Conservation (phyloP, 2,329 filamentous ascomycete genomes). For the Neurospora sp. region DNA sequence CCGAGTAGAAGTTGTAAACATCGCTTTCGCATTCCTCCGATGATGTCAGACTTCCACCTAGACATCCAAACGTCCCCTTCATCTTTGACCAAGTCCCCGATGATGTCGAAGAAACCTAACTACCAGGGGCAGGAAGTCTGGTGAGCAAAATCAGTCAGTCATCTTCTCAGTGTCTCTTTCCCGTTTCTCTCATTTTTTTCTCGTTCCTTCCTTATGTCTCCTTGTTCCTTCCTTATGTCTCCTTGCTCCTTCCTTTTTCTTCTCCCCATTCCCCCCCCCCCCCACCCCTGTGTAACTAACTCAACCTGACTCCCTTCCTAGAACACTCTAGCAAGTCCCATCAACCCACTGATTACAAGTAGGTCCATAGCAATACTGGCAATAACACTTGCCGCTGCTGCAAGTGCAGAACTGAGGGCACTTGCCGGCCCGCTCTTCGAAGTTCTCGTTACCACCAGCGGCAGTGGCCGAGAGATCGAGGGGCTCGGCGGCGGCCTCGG, state of each 20-base stretch:
- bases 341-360: background rate
- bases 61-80: background rate
- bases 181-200: too few species aligned
- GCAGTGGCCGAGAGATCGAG: background rate
- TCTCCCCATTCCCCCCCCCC: background rate
- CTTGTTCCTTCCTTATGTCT: background rate
- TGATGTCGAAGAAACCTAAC: background rate
- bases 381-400: background rate
- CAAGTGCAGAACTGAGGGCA: background rate
- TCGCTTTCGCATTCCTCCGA: background rate
- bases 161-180: background rate
- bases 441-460: background rate
- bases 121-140: background rate
- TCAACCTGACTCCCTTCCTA: too few species aligned
- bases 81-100: background rate
- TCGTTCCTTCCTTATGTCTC: too few species aligned
- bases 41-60: too few species aligned
- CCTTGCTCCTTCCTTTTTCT: background rate
- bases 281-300: too few species aligned
- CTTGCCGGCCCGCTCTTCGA: background rate
- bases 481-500: background rate
- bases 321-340: background rate
- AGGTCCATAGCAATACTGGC: background rate
- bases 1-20: background rate
- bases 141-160: background rate